These are phyloP conservation scores for Apophysomyces ossiformis DNA, from an alignment of 371 early-diverging fungal species.

Conservation along the genomic window DNA sequence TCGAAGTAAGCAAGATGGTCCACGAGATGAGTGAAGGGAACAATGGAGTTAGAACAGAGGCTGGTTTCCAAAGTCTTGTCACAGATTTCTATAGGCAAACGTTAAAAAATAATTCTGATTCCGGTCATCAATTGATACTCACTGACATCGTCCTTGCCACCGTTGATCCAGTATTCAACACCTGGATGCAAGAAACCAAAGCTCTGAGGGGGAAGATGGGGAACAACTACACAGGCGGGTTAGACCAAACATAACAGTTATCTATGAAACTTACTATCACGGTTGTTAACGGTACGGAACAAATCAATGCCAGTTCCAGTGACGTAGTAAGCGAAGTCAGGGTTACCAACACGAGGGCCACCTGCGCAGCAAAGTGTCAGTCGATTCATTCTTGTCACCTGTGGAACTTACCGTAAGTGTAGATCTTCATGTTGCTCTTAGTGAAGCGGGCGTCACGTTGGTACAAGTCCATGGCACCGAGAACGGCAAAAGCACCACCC, in stretches of 20 bases:
- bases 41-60: conserved; percentile 16
- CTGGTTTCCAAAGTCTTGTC: conserved; percentile 7
- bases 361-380: conserved; percentile 8
- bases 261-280: conserved; percentile 25
- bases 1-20: conserved; percentile 22
- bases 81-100: conserved; percentile 2
- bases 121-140: background rate
- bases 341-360: conserved; percentile 26
- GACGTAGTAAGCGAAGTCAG: conserved; percentile 27
- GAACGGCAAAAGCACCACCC: conserved; percentile 24
- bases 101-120: background rate
- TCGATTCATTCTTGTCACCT: background rate
- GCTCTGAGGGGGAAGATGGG: conserved; percentile 18
- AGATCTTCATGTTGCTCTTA: conserved; percentile 13
- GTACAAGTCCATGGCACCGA: conserved; percentile 27
- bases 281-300: conserved; percentile 24
- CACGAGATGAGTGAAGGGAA: conserved; percentile 12
- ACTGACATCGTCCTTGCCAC: conserved; percentile 17
- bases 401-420: conserved; percentile 17
- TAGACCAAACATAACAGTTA: background rate
- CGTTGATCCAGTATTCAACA: conserved; percentile 25
- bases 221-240: conserved; percentile 8
- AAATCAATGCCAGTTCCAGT: conserved; percentile 17
- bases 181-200: conserved; percentile 28
- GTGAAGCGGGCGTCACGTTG: conserved; percentile 20